A percentile compares a stretch with the other conserved stretches of the same genome.
Conservation (phyloP, 1,284 basidiomycete species). For the Trichosporon coremiiforme region DNA sequence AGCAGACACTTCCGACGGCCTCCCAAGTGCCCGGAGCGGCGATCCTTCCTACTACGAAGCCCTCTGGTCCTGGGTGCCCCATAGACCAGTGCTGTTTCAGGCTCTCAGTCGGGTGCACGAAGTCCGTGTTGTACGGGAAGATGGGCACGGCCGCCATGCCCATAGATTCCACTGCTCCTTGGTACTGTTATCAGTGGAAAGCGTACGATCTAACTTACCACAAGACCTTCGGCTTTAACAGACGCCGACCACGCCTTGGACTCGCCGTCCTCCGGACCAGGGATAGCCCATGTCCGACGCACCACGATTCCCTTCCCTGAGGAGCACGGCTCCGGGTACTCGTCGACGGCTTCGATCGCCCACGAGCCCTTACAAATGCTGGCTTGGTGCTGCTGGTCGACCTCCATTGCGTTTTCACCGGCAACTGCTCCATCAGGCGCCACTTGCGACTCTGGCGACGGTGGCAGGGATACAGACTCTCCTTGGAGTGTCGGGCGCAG, state of each 20-base stretch:
- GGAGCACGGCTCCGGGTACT: neutral
- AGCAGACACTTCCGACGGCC: constrained; percentile 28
- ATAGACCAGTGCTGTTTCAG: constrained; percentile 47
- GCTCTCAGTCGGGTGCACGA: constrained; percentile 30
- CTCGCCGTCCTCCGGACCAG: constrained; percentile 22
- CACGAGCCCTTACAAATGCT: constrained; percentile 25
- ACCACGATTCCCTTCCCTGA: constrained; percentile 38
- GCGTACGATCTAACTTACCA: constrained; percentile 34
- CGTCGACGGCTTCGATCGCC: constrained; percentile 28
- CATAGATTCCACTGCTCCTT: constrained; percentile 18
- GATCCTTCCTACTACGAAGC: constrained; percentile 44
- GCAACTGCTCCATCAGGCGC: constrained; percentile 5
- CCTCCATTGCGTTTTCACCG: constrained; percentile 17
- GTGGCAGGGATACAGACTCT: constrained; percentile 22
- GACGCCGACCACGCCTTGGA: constrained; percentile 30
- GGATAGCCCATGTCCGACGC: constrained; percentile 38
- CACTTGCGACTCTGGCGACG: neutral
- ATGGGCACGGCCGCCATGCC: constrained; percentile 16
- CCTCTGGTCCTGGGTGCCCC: constrained; percentile 43
- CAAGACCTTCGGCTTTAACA: constrained; percentile 42
- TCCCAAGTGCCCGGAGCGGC: constrained; percentile 32
- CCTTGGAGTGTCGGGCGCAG: constrained; percentile 25
- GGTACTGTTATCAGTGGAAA: constrained; percentile 7
- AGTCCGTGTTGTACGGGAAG: constrained; percentile 43
- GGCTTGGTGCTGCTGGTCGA: constrained; percentile 2